Conservation (phyloP, 495 filamentous ascomycete species). For the Aspergillus leporis region DNA sequence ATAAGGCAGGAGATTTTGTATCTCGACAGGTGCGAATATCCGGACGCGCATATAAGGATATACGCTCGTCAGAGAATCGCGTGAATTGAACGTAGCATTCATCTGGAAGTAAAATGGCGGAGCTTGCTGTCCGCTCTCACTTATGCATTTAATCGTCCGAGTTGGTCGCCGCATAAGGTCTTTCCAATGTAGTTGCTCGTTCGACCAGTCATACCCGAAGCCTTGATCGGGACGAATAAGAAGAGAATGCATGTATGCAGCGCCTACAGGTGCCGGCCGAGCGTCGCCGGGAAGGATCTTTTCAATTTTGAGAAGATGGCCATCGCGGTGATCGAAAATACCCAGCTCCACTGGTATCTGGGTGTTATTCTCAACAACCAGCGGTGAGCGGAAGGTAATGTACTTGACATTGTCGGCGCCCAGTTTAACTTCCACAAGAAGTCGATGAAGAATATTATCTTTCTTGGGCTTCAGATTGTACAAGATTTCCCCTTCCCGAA, state of each 20-base stretch:
- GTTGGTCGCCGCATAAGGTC: constrained; percentile 83
- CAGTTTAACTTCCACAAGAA: constrained; percentile 89
- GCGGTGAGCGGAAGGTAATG: constrained; percentile 90
- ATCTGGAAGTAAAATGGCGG: constrained; percentile 96
- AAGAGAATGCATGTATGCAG: constrained; percentile 85
- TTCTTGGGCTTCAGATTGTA: constrained; percentile 85
- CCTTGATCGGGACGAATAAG: constrained; percentile 93
- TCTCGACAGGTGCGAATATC: constrained; percentile 85
- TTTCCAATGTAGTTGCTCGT: constrained; percentile 85
- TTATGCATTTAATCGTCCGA: constrained; percentile 79
- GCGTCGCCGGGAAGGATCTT: constrained; percentile 93
- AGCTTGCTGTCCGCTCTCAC: constrained; percentile 72
- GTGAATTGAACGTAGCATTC: constrained; percentile 77
- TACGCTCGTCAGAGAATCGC: constrained; percentile 73
- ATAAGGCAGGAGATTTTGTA: constrained; percentile 92
- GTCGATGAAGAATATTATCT: constrained; percentile 78
- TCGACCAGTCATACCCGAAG: constrained; percentile 95
- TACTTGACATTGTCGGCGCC: constrained; percentile 95
- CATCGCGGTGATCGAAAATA: constrained; percentile 85
- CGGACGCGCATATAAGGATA: constrained; percentile 95
- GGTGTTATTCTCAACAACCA: constrained; percentile 97
- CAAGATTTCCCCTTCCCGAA: constrained; percentile 87
- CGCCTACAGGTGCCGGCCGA: constrained; percentile 88
- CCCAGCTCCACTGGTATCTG: constrained; percentile 95
- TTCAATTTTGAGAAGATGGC: constrained; percentile 93